phyloP scores from a whole-genome alignment of 768 basidiomycete species.

The Tylopilus subfusipes region DNA sequence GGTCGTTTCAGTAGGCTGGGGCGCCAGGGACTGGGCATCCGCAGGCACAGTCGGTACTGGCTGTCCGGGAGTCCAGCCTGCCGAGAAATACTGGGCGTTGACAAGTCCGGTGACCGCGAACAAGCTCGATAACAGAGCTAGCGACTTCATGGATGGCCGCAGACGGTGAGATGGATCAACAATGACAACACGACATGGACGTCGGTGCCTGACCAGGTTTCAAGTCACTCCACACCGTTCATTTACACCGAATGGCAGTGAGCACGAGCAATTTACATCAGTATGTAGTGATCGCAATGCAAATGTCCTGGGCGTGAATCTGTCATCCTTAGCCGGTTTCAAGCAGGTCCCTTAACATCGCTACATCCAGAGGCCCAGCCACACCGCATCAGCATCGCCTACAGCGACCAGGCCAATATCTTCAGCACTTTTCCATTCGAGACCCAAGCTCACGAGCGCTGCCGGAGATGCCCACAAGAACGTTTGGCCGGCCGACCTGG shows the following conservation, averaged over 20 bases:
- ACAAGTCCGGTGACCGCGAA: constrained; percentile 17
- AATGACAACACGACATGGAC: neutral
- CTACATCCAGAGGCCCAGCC: neutral
- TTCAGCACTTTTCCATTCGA: neutral
- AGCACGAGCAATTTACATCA: no score
- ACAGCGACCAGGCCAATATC: neutral
- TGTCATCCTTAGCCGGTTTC: no score
- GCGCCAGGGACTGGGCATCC: constrained; percentile 14
- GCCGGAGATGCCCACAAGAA: constrained; percentile 5
- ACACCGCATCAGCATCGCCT: constrained; percentile 2
- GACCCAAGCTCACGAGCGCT: neutral
- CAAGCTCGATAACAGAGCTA: constrained; percentile 35
- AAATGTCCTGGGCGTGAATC: no score
- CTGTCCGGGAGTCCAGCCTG: constrained; percentile 80
- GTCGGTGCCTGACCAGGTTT: neutral
- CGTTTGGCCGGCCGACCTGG: constrained; percentile 9
- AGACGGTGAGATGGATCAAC: neutral
- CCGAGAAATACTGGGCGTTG: constrained; percentile 72
- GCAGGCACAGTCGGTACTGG: constrained; percentile 34
- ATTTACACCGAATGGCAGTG: no score
- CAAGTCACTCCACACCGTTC: no score
- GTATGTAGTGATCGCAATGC: no score
- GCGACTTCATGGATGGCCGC: constrained; percentile 46
- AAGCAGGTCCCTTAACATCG: no score
- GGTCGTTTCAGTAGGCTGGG: constrained; percentile 25